Percentiles rank a stretch among this genome's conserved stretches.
phyloP scores from a whole-genome alignment of 805 yeast genomes.

The Ogataea methanolica region DNA sequence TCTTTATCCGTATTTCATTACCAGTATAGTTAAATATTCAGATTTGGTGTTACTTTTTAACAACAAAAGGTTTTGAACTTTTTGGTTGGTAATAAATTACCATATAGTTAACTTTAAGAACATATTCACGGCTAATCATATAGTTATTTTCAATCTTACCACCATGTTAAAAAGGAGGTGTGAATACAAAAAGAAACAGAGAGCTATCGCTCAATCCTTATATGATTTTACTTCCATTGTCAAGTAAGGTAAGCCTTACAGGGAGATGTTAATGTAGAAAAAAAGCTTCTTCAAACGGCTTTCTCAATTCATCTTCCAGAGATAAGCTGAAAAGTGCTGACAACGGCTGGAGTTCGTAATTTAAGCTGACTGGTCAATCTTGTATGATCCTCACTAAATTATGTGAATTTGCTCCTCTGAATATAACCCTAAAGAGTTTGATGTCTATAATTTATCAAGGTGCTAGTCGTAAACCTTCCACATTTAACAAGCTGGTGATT shows the following conservation, averaged over 20 bases:
- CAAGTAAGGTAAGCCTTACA: background rate
- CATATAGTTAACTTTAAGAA: background rate
- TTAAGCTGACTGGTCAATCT: background rate
- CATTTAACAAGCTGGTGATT: background rate
- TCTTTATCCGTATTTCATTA: background rate
- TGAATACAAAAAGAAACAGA: too few relatives aligned
- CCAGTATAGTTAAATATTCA: slow-evolving; percentile 1
- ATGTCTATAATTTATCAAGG: background rate
- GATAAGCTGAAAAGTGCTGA: background rate
- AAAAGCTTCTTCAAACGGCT: too few relatives aligned
- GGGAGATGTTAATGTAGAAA: background rate
- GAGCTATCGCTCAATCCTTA: too few relatives aligned
- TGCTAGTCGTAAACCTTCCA: background rate
- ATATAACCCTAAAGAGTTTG: background rate
- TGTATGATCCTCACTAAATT: background rate
- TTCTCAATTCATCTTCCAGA: background rate
- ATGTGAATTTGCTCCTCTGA: too few relatives aligned
- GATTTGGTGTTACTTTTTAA: slow-evolving; percentile 1
- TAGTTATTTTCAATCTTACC: background rate
- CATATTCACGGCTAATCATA: background rate
- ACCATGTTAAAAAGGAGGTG: background rate
- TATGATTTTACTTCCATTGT: too few relatives aligned
- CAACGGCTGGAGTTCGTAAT: background rate
- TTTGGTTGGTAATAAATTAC: background rate
- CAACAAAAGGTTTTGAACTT: background rate